A percentile compares a stretch with the other conserved stretches of the same genome.
phyloP scores from a whole-genome alignment of 1,139 yeast species.

The Suhomyces maxii region DNA sequence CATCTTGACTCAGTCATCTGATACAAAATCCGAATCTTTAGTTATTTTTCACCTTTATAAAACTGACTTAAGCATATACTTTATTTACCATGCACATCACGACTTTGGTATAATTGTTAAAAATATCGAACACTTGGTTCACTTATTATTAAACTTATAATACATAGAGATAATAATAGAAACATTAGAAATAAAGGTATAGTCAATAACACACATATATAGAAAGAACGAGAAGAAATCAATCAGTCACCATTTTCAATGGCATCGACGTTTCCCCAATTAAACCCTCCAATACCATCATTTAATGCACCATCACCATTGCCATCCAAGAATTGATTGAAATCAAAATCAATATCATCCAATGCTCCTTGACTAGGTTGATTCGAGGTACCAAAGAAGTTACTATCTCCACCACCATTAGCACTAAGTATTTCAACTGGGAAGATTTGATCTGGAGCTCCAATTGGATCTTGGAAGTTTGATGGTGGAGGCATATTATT shows the following conservation, averaged over 20 bases:
- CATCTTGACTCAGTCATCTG: too few relatives aligned
- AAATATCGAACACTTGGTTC: conserved; percentile 4
- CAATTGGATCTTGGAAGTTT: conserved; percentile 28
- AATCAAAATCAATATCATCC: conserved; percentile 56
- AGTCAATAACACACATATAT: not conserved
- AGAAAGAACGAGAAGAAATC: not conserved
- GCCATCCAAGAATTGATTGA: conserved; percentile 50
- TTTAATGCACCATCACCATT: conserved; percentile 36
- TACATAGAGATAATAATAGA: conserved; percentile 8
- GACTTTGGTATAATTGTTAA: not conserved
- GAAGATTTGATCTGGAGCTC: conserved; percentile 35
- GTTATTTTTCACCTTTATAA: too few relatives aligned
- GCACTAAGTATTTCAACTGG: conserved; percentile 37
- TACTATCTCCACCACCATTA: conserved; percentile 20
- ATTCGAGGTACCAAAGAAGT: conserved; percentile 23
- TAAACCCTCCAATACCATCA: conserved; percentile 46
- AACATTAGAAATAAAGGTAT: conserved; percentile 8
- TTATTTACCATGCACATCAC: too few relatives aligned
- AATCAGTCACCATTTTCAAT: conserved; percentile 33
- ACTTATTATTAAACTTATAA: conserved; percentile 5
- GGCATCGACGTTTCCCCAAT: conserved; percentile 53
- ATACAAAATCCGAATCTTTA: too few relatives aligned
- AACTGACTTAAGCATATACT: too few relatives aligned
- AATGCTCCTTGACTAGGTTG: conserved; percentile 25
- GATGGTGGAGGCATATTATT: conserved; percentile 26